Percentiles rank a stretch among this genome's conserved stretches.
These are phyloP conservation scores for Mortierella claussenii DNA, from an alignment of 192 early-diverging fungal genomes.

Conservation along the genomic window DNA sequence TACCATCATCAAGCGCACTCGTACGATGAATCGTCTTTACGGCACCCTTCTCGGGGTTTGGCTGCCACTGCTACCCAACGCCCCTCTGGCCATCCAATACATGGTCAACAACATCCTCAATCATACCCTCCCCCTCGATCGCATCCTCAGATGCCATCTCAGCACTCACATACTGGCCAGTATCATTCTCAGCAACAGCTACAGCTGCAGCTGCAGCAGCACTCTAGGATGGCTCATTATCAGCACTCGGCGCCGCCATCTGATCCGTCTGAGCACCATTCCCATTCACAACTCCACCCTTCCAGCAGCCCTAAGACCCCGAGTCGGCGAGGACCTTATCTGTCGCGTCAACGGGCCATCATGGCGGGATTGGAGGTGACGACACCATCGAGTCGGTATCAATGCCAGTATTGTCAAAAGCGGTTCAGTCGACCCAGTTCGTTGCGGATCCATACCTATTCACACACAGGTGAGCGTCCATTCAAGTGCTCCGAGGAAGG, in stretches of 20 bases:
- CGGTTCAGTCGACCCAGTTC: conserved; percentile 77
- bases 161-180: neutral
- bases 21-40: neutral
- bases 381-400: conserved; percentile 59
- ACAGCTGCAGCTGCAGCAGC: neutral
- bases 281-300: neutral
- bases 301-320: conserved; percentile 5
- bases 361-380: conserved; percentile 29
- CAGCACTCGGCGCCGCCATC: neutral
- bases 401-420: conserved; percentile 71
- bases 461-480: conserved; percentile 84
- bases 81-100: neutral
- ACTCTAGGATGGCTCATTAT: neutral
- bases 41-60: too few relatives aligned
- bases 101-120: conserved; percentile 3
- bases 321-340: conserved; percentile 31
- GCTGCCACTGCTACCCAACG: neutral
- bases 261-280: neutral
- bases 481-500: conserved; percentile 69
- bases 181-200: conserved; percentile 1
- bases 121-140: neutral
- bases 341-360: conserved; percentile 27
- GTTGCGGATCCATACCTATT: conserved; percentile 73
- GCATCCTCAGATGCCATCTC: neutral
- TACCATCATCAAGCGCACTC: conserved; percentile 8